Evolutionary conservation across 108 stramenopile species (phyloP), one percentile per base, ranked within the genome.

Genomic region (Nannochloropsis salina): DNA sequence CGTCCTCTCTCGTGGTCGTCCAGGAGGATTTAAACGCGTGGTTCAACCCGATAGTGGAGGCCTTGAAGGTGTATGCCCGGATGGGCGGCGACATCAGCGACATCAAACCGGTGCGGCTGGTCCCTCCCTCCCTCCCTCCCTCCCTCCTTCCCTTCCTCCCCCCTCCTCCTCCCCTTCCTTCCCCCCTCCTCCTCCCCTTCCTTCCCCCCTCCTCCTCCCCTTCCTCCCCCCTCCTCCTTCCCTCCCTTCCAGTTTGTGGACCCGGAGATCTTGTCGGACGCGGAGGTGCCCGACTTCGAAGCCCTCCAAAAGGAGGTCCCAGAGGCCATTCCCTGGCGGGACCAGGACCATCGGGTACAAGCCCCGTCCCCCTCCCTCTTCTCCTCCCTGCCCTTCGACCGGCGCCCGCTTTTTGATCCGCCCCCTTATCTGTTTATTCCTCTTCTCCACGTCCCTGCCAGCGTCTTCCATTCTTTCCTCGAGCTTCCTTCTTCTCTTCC

Each of bases 121-220:
- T 74, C 61, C 61, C 61, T 74, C 61, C 61, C 4, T 74, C 61
- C 61, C 61, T 74, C 61, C 61, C 61, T 74, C 4, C 61, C 61
- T 74, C 61, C 61, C 61, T 74, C 61, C 61, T 4, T 2, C 61
- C 61, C 61, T 74, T 4, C 61, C 61, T 2, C 5, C 61, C 47
- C 47, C 47, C 12, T 12, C 47, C 47, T 51, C 47, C 47, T 12
- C 12, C 47, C 47, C 47, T 51, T 12, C 47, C 47, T 51, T 12
- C 47, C 47, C 12, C 47, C 47, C 47, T 51, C 47, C 47, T 12
- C 12, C 47, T 51, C 47, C 12, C 47, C 47, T 12, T 51, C 47
- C 47, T 12, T 51, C 47, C 47, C n/a, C n/a, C 47, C 47, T 51
- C 47, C 47, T 51, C 47, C 47, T 51, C 47, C 47, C 47, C 12